phyloP scores from a whole-genome alignment of 257 asterid genomes.

The Verbascum thapsus region DNA sequence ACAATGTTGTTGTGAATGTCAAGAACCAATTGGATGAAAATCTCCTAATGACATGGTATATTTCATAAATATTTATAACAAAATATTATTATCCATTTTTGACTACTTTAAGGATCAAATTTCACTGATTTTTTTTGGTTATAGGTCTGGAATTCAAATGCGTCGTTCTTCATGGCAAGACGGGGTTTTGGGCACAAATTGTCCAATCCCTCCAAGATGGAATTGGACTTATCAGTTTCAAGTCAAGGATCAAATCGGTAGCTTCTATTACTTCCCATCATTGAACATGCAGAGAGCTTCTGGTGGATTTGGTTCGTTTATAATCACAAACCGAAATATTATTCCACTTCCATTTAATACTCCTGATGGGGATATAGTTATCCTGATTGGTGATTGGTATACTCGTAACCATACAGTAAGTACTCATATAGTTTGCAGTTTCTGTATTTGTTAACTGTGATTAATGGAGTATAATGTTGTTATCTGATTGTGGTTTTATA shows the following conservation, averaged over 20 bases:
- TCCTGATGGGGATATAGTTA: constrained; percentile 84
- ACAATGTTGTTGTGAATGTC: constrained; percentile 82
- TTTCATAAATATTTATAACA: not conserved
- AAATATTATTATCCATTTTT: not conserved
- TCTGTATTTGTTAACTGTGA: not conserved
- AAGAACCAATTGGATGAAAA: constrained; percentile 80
- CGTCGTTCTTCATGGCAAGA: constrained; percentile 95
- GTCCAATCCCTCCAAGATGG: constrained; percentile 81
- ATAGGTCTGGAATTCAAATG: constrained; percentile 94
- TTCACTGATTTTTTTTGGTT: constrained; percentile 21
- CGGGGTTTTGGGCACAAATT: constrained; percentile 91
- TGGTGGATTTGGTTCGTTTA: constrained; percentile 85
- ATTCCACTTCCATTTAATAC: constrained; percentile 68
- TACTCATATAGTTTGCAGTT: constrained; percentile 10
- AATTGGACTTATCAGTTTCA: constrained; percentile 97
- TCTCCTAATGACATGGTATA: constrained; percentile 83
- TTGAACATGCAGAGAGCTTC: constrained; percentile 86
- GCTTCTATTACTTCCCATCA: constrained; percentile 88
- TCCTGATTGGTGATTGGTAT: constrained; percentile 95
- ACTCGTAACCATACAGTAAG: constrained; percentile 71
- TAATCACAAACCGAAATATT: constrained; percentile 61
- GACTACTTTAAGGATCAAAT: not conserved
- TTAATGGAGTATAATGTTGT: constrained; percentile 7
- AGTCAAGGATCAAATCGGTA: constrained; percentile 96
- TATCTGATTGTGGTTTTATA: not conserved